These are phyloP conservation scores for Calocybe gangraenosa DNA, from an alignment of 768 basidiomycete species.

Conservation along the genomic window DNA sequence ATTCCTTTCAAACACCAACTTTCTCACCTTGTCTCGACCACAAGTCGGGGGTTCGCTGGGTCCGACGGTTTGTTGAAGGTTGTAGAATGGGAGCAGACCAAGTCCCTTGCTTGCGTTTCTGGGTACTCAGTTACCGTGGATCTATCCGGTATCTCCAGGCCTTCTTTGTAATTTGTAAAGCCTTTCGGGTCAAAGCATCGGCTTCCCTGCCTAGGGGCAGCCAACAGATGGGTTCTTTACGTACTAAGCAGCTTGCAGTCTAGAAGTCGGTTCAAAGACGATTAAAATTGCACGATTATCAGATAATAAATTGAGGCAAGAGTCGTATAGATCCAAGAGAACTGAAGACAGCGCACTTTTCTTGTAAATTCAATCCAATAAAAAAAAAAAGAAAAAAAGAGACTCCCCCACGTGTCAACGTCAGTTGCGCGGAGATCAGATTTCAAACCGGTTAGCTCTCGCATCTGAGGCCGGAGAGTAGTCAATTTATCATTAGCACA, in stretches of 20 bases:
- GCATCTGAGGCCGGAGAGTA: too few relatives aligned
- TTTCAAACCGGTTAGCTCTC: too few relatives aligned
- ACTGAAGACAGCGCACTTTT: too few relatives aligned
- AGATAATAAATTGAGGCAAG: too few relatives aligned
- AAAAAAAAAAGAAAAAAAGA: too few relatives aligned
- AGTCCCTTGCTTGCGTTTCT: constrained; percentile 4
- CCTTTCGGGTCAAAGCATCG: constrained; percentile 14
- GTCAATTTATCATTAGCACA: too few relatives aligned
- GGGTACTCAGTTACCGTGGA: constrained; percentile 14
- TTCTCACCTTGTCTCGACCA: constrained; percentile 21
- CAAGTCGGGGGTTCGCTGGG: constrained; percentile 23
- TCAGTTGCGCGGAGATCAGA: too few relatives aligned
- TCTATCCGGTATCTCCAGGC: constrained; percentile 14
- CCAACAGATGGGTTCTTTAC: constrained; percentile 6
- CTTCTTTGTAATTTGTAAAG: constrained; percentile 14
- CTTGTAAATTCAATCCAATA: too few relatives aligned
- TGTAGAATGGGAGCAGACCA: constrained; percentile 17
- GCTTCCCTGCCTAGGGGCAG: constrained; percentile 13
- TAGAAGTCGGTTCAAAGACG: too few relatives aligned
- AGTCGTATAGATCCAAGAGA: too few relatives aligned
- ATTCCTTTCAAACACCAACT: constrained; percentile 12
- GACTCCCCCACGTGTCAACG: too few relatives aligned
- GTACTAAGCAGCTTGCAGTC: constrained; percentile 7
- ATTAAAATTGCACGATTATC: too few relatives aligned
- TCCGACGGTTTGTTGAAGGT: constrained; percentile 24